phyloP scores from a whole-genome alignment of 495 filamentous ascomycete genomes.

The Podospora comata region DNA sequence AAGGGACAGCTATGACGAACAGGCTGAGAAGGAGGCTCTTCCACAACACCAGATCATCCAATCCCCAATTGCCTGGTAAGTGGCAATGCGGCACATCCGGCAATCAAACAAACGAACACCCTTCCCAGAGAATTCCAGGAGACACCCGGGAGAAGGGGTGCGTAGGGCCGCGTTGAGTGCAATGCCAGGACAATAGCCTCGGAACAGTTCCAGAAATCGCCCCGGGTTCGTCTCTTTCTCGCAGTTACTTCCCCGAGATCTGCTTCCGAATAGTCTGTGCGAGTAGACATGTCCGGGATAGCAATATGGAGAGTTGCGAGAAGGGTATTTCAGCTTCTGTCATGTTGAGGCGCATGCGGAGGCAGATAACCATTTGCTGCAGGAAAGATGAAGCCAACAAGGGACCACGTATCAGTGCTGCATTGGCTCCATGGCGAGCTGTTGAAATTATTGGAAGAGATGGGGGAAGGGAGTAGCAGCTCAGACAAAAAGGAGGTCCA shows the following conservation, averaged over 20 bases:
- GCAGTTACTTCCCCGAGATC: slow-evolving; percentile 21
- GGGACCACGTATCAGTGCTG: slow-evolving; percentile 20
- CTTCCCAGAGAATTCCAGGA: slow-evolving; percentile 37
- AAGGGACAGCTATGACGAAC: slow-evolving; percentile 18
- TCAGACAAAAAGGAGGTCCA: slow-evolving; percentile 3
- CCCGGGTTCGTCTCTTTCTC: slow-evolving; percentile 23
- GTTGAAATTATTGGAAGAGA: background rate
- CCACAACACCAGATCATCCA: slow-evolving; percentile 17
- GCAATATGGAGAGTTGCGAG: background rate
- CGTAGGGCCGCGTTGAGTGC: slow-evolving; percentile 10
- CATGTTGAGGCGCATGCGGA: background rate
- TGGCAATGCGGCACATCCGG: slow-evolving; percentile 32
- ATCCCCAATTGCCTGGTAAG: slow-evolving; percentile 18
- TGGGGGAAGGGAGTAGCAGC: background rate
- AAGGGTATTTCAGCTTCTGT: background rate
- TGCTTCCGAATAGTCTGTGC: slow-evolving; percentile 21
- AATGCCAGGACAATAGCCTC: slow-evolving; percentile 23
- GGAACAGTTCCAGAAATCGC: slow-evolving; percentile 21
- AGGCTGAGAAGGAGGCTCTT: slow-evolving; percentile 18
- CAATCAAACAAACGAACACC: slow-evolving; percentile 38
- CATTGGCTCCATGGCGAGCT: slow-evolving; percentile 19
- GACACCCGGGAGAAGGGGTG: slow-evolving; percentile 20
- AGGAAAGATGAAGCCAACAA: slow-evolving; percentile 1
- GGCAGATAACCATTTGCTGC: background rate
- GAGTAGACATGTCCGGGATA: slow-evolving; percentile 13